These are phyloP conservation scores for thale cress (Arabidopsis thaliana) DNA, from an alignment of 345 rosid species.

Conservation along the genomic window TAIR10.1 NC_003076.8:22275001-22275500, in stretches of 20 bases:
- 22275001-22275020: constrained; percentile 88
- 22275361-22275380: constrained; percentile 90
- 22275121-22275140: constrained; percentile 87
- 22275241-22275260: constrained; percentile 66
- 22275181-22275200: constrained; percentile 86
- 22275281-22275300: constrained; percentile 92
- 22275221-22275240: constrained; percentile 86
- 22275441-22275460: constrained; percentile 91
- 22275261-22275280: constrained; percentile 62
- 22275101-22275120: constrained; percentile 74
- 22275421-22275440: constrained; percentile 92
- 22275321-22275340: constrained; percentile 94
- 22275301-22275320: constrained; percentile 93
- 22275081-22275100: constrained; percentile 94
- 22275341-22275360: constrained; percentile 70
- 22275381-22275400: constrained; percentile 88
- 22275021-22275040: constrained; percentile 93
- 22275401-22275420: constrained; percentile 81
- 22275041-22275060: constrained; percentile 89
- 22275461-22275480: constrained; percentile 99
- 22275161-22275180: constrained; percentile 80
- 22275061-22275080: constrained; percentile 79
- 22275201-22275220: constrained; percentile 91
- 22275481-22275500: constrained; percentile 96
- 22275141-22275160: constrained; percentile 69